These are phyloP conservation scores for Cercospora janseana DNA, from an alignment of 2,329 filamentous ascomycete genomes.

Conservation along the genomic window DNA sequence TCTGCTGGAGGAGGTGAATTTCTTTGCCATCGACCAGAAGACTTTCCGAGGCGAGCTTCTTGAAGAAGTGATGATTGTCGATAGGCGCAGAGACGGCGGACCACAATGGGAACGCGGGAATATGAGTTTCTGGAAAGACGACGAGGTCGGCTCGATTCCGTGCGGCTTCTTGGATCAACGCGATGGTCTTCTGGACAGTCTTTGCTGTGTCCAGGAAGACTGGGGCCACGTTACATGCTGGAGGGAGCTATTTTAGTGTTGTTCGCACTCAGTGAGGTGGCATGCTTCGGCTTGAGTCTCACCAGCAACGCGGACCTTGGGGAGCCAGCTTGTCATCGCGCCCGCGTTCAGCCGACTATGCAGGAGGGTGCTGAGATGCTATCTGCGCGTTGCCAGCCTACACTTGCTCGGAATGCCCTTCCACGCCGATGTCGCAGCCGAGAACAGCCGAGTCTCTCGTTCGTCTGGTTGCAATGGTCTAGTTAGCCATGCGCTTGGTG, in stretches of 20 bases:
- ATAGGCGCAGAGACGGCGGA: conserved; percentile 47
- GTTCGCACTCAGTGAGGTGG: neutral
- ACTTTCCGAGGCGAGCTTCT: conserved; percentile 47
- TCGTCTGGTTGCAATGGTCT: no score
- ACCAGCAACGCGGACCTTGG: conserved; percentile 30
- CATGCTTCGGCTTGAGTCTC: neutral
- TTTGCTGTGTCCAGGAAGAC: conserved; percentile 49
- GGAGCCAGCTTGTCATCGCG: conserved; percentile 26
- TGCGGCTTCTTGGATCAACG: conserved; percentile 48
- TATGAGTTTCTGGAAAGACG: conserved; percentile 55
- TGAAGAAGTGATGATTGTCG: conserved; percentile 53
- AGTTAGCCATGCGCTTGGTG: no score
- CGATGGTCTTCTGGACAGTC: conserved; percentile 51
- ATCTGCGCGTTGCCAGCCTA: no score
- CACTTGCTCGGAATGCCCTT: no score
- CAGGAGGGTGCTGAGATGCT: no score
- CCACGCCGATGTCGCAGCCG: no score
- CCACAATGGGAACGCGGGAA: conserved; percentile 57
- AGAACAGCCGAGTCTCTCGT: no score
- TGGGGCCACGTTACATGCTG: conserved; percentile 40
- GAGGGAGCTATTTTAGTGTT: neutral
- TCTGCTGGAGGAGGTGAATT: conserved; percentile 42
- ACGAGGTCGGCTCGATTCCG: conserved; percentile 49
- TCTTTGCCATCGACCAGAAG: conserved; percentile 50
- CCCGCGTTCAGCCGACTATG: neutral